phyloP scores from a whole-genome alignment of 2,329 filamentous ascomycete genomes.

The Rutstroemia sydowiana region DNA sequence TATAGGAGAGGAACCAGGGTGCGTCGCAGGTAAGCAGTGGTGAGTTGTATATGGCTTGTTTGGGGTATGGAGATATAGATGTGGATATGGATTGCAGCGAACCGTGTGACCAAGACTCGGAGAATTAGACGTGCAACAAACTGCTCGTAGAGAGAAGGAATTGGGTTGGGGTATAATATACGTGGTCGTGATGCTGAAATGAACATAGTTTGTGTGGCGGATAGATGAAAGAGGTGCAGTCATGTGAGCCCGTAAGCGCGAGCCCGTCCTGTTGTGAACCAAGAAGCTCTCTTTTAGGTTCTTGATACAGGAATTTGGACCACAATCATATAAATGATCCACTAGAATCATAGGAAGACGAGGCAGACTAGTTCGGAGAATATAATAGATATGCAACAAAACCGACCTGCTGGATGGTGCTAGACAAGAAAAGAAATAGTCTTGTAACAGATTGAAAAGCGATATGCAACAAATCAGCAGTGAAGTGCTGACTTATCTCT shows the following conservation, averaged over 20 bases:
- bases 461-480: not conserved
- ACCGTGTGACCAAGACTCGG: not conserved
- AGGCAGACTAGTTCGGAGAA: not conserved
- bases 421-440: not conserved
- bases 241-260: no score
- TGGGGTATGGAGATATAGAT: not conserved
- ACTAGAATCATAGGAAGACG: not conserved
- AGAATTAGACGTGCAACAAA: slow-evolving; percentile 10
- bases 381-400: not conserved
- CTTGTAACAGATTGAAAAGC: not conserved
- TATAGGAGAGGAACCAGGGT: not conserved
- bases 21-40: not conserved
- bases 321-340: not conserved
- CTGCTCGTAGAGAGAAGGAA: not conserved
- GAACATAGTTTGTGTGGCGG: not conserved
- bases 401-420: not conserved
- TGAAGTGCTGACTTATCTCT: not conserved
- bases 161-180: not conserved
- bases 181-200: not conserved
- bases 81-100: not conserved
- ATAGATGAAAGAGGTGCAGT: no score
- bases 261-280: no score
- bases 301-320: no score
- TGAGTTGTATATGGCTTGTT: not conserved
- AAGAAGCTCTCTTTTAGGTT: no score